Evolutionary conservation across 2,329 filamentous ascomycete species (phyloP), one percentile per base, ranked within the genome.

Genomic region (Aspergillus vadensis): DNA sequence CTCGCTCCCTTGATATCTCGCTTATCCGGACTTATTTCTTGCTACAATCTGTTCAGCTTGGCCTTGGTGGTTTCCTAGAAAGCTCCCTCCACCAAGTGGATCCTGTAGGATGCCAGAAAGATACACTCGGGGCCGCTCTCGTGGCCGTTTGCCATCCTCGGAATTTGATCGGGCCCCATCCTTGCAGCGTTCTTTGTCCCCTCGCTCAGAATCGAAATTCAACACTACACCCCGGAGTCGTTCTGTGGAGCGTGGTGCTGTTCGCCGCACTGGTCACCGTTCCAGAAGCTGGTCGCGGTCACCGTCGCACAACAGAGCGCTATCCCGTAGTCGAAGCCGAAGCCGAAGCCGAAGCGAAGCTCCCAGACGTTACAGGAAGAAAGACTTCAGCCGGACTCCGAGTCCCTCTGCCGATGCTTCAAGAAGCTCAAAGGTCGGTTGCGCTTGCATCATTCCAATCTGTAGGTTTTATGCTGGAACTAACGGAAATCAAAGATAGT

Each of bases 401-500:
- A 72, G 67, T 57, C 70, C 69, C n/a, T 61, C 62, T 14, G 51
- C 53, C 23, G 67, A 58, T 27, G 61, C 64, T 19, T 68, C 71
- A 32, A 65, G 65, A 61, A 80, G 77, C 60, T 76, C 77, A 44
- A 77, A 77, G 68, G 75, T 77, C 56, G 51, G 61, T 55, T 27
- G n/a, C 8, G 10, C n/a, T 32, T 6, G 4, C 15, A 21, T 17
- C 15, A 6, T 23, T 7, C 21, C 27, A 30, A n/a, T 30, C 5
- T 30, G 7, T 15, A 25, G n/a, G 5, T 50, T 25, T 4, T 3
- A 21, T 14, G n/a, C 15, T 21, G 39, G 53, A 41, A 23, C 41
- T 54, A 6, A 59, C 10, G 10, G 30, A n/a, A 47, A 47, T 39
- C 5, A 27, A 49, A 97, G 91, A 93, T 99, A 73, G 92, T 99